Base-by-base conservation (phyloP, 2,329 filamentous ascomycete genomes). In the Pyricularia sp. region DNA sequence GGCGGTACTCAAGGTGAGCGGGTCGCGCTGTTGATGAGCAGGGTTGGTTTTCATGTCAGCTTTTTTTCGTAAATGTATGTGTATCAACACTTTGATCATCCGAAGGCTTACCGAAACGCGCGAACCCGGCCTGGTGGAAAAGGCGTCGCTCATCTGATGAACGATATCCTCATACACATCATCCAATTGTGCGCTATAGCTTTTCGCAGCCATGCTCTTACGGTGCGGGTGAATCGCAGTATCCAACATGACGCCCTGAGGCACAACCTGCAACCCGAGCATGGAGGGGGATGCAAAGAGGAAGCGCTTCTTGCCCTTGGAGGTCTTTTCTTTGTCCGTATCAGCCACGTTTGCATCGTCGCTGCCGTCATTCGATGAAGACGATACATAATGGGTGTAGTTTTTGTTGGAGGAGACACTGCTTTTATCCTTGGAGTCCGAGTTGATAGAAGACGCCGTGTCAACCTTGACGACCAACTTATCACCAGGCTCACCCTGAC, bases 121-220 rank as follows among this genome's bases (percentile, higher is more conserved):
- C 42, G 65, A 28, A 2, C 23, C 65, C 10, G 65, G 65, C 58
- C 42, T 28, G 26, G 58, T 28, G 26, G 58, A 64, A 25, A 33
- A 64, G 12, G 36, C 30, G 26, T 14, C 31, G 67, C 50, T 68
- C 58, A 31, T 33, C 50, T 20, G 12, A 6, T 12, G 25, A 20
- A n/a, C 17, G 6, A 31, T 31, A 26, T 33, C 30, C 23, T 33
- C 31, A 7, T 68, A 59, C 10, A 30, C 23, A 25, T 64, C 30
- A 28, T 64, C 58, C 30, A 68, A 64, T n/a, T 64, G 26, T 3
- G 58, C 67, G 58, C 25, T 61, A 14, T 63, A 31, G 67, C 67
- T 68, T 30, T 31, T 31, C 36, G 36, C 50, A 55, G 30, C 26
- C 17, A 36, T 36, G n/a, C 31, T 31, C 58, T 42, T 33, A 31